Percentiles rank a stretch among this genome's conserved stretches.
Conservation (phyloP, 2,329 filamentous ascomycete genomes). For the Epichloe elymi region DNA sequence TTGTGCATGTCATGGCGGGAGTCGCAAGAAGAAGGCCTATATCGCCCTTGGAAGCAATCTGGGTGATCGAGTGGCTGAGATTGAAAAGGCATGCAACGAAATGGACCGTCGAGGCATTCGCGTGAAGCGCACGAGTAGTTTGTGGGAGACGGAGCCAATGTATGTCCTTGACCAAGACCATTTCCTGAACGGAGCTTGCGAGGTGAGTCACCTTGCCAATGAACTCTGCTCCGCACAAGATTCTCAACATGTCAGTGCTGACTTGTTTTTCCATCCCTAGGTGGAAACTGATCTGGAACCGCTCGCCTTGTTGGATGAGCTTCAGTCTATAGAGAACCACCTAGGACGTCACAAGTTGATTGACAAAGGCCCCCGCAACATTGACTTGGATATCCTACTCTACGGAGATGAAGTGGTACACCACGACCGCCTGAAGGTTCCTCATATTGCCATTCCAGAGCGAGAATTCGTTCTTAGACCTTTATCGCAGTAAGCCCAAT, state of each 20-base stretch:
- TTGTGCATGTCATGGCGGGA: constrained; percentile 23
- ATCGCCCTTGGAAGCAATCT: constrained; percentile 89
- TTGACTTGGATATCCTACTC: constrained; percentile 84
- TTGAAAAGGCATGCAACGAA: constrained; percentile 68
- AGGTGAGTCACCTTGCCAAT: constrained; percentile 38
- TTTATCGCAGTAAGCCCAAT: constrained; percentile 52
- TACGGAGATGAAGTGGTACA: constrained; percentile 57
- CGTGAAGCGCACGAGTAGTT: constrained; percentile 66
- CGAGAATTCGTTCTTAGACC: constrained; percentile 88
- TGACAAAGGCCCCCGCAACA: constrained; percentile 88
- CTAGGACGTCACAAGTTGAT: constrained; percentile 74
- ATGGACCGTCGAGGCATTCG: constrained; percentile 63
- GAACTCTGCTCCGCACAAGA: not conserved
- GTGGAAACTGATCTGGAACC: constrained; percentile 69
- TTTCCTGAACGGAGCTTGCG: constrained; percentile 86
- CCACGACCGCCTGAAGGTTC: constrained; percentile 65
- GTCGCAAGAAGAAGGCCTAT: constrained; percentile 44
- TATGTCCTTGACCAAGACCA: constrained; percentile 80
- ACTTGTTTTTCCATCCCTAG: constrained; percentile 29
- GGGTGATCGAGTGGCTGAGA: constrained; percentile 71
- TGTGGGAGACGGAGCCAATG: constrained; percentile 96
- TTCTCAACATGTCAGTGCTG: not conserved
- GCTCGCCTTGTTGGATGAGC: constrained; percentile 59
- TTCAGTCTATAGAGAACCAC: constrained; percentile 71
- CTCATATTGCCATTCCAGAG: constrained; percentile 75